Base-by-base conservation (phyloP, 106 monocot genomes). In the Apostasia shenzhenica region DNA sequence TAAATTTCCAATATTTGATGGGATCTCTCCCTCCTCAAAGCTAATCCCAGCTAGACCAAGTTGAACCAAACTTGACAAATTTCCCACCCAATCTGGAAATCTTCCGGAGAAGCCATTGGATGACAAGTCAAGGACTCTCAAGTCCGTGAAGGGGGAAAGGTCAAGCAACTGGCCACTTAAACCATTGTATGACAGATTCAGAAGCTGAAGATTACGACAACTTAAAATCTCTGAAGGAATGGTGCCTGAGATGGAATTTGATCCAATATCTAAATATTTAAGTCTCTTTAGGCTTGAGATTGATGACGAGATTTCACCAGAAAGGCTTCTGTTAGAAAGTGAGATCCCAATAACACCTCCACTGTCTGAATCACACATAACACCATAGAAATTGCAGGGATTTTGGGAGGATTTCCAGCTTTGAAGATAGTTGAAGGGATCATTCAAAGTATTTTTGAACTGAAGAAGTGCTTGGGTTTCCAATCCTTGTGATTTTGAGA, bases 111-210 rank as follows among this genome's bases (percentile, higher is more conserved):
- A 77, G 2, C 13, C 7, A 69, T 91, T 95, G 2, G 56, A 72
- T 1, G 91, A 86, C 43, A 95, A 37, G 55, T 95, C 91, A 44
- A 95, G 81, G 46, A 86, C 1, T 66, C 61, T 52, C 48, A 95
- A 55, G 52, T 76, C 73, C 64, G 37, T 71, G 13, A 91, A 72
- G 5, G 69, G 8, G 4, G 91, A 88, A 49, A 95, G 78, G 71
- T 95, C 80, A 2, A 88, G 91, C 63, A 95, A 14, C 39, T 59
- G 45, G 0, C 91, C 88, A 9, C 76, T 59, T 13, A 95, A 50
- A 50, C 54, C 45, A 62, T 95, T 95, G 48, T 8, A 14, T 6
- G 95, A 88, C 44, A 95, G 71, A 69, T 95, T 91, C 39, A 95
- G 88, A 2, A 65, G 14, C 48, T 67, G 70, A 57, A 95, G 91